A percentile compares a stretch with the other conserved stretches of the same genome.
phyloP scores from a whole-genome alignment of 495 filamentous ascomycete genomes.

The Xylaria longipes region DNA sequence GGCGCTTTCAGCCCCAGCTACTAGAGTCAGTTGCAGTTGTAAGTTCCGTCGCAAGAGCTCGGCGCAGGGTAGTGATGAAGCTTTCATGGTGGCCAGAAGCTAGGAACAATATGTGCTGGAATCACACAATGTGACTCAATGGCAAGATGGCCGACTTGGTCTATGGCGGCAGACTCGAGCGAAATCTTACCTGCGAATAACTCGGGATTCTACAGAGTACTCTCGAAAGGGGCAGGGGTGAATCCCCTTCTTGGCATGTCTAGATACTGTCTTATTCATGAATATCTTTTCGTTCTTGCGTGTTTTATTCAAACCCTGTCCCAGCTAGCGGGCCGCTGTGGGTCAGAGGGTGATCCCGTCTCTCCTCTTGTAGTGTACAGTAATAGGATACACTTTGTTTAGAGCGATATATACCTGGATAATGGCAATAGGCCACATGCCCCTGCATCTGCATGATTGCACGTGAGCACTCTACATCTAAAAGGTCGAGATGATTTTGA shows the following conservation, averaged over 20 bases:
- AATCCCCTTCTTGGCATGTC: neutral
- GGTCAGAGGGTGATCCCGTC: too few species aligned
- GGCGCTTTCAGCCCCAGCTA: conserved; percentile 34
- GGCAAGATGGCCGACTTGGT: neutral
- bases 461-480: too few species aligned
- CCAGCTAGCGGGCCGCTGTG: too few species aligned
- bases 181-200: neutral
- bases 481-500: too few species aligned
- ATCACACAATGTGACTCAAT: neutral
- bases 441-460: too few species aligned
- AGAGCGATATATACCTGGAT: too few species aligned
- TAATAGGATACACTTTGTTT: too few species aligned
- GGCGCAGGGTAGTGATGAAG: conserved; percentile 29
- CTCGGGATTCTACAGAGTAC: neutral
- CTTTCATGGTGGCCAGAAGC: conserved; percentile 17
- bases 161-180: neutral
- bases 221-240: neutral
- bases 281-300: neutral
- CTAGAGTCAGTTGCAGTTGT: conserved; percentile 39
- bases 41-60: conserved; percentile 30
- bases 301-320: neutral
- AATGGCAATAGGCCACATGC: too few species aligned
- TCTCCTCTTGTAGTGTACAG: too few species aligned
- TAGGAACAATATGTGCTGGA: too few species aligned
- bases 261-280: neutral